These are phyloP conservation scores for Primulina eburnea DNA, from an alignment of 257 asterid genomes.

Conservation along the genomic window DNA sequence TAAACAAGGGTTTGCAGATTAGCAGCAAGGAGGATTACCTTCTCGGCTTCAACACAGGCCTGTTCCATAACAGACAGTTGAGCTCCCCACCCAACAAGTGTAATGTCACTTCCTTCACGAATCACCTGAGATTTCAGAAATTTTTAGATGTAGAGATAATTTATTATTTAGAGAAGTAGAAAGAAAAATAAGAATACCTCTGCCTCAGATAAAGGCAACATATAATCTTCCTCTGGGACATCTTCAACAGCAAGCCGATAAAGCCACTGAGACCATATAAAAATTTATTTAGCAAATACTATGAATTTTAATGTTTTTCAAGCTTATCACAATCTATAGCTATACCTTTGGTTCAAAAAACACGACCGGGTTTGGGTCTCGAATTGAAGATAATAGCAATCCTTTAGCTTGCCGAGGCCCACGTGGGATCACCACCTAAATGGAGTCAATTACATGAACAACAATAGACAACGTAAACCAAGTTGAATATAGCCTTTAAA, in stretches of 20 bases:
- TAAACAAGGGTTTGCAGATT: conserved; percentile 1
- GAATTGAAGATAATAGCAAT: conserved; percentile 68
- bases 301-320: conserved; percentile 7
- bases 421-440: conserved; percentile 94
- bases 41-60: conserved; percentile 87
- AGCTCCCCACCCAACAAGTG: conserved; percentile 99
- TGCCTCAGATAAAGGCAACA: conserved; percentile 90
- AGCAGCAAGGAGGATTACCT: conserved; percentile 40
- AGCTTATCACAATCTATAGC: conserved; percentile 16
- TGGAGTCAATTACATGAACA: conserved; percentile 5
- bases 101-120: conserved; percentile 89
- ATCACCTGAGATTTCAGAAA: conserved; percentile 59
- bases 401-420: conserved; percentile 97
- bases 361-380: conserved; percentile 92
- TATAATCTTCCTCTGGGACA: conserved; percentile 83
- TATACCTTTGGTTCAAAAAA: conserved; percentile 94
- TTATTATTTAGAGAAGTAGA: conserved; percentile 2
- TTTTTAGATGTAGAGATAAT: conserved; percentile 13
- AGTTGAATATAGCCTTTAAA: neutral
- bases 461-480: conserved; percentile 4
- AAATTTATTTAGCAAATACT: neutral
- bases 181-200: conserved; percentile 55
- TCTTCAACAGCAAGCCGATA: conserved; percentile 97
- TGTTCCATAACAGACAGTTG: conserved; percentile 82
- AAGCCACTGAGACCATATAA: conserved; percentile 67